These are phyloP conservation scores for Solanum paucissectum DNA, from an alignment of 257 asterid genomes.

Conservation along the genomic window DNA sequence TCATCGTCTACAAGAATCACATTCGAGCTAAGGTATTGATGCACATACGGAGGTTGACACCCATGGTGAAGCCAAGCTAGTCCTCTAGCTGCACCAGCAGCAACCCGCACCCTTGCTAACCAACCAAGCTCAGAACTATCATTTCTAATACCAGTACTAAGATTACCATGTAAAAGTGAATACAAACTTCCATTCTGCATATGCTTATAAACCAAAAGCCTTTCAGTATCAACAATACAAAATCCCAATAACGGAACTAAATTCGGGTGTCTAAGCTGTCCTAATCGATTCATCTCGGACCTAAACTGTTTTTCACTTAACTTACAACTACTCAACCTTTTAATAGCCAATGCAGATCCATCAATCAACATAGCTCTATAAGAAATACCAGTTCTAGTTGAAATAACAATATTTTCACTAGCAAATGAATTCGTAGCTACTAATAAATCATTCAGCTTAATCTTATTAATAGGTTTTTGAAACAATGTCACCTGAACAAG, in stretches of 20 bases:
- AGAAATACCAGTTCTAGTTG: slow-evolving; percentile 43
- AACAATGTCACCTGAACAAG: slow-evolving; percentile 50
- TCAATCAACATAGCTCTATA: slow-evolving; percentile 50
- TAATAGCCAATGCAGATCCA: slow-evolving; percentile 51
- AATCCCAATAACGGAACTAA: slow-evolving; percentile 56
- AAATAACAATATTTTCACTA: slow-evolving; percentile 17
- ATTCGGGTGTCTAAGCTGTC: slow-evolving; percentile 64
- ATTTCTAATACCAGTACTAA: not conserved
- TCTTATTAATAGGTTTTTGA: slow-evolving; percentile 52
- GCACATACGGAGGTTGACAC: slow-evolving; percentile 52
- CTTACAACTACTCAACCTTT: slow-evolving; percentile 39
- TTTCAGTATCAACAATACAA: slow-evolving; percentile 61
- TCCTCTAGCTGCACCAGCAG: slow-evolving; percentile 57
- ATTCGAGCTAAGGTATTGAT: slow-evolving; percentile 47
- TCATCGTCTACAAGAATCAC: slow-evolving; percentile 55
- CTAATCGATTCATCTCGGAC: slow-evolving; percentile 51
- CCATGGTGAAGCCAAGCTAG: slow-evolving; percentile 75
- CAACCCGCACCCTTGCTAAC: slow-evolving; percentile 36
- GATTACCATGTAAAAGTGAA: slow-evolving; percentile 22
- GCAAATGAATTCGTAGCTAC: slow-evolving; percentile 38
- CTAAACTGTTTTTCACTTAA: slow-evolving; percentile 46
- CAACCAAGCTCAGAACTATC: slow-evolving; percentile 25
- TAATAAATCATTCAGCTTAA: slow-evolving; percentile 44
- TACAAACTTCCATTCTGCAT: slow-evolving; percentile 44
- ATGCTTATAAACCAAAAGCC: slow-evolving; percentile 52